Evolutionary conservation across 345 rosid genomes (phyloP), one percentile per base, ranked within the genome.

Genomic region (Excoecaria cochinchinensis): DNA sequence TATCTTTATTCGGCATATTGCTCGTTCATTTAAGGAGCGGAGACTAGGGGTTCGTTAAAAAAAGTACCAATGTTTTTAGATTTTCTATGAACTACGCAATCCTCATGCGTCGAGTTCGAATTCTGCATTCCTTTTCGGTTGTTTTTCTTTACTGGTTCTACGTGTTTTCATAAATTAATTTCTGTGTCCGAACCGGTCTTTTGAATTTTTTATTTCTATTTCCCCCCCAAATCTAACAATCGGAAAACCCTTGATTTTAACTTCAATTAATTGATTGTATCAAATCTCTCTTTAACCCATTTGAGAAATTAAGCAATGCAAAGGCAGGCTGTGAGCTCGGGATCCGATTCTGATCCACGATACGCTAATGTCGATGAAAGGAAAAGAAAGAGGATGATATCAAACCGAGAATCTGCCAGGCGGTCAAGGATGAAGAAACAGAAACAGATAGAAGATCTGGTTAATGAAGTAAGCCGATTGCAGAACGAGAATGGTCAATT

Each of bases 141-240:
- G 97, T 90, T 11, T 95, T 90, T 68, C 93, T 95, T 14, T 95
- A 92, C 89, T 91, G 96, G 87, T 89, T 94, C 44, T 92, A 92
- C 85, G 99, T 88, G 47, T 89, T 95, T 82, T 92, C 97, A 77
- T 84, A 81, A 86, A 82, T 15, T 74, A 58, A 63, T 51, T 25
- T 69, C 58, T 52, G 38, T 31, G 50, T 59, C 42, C 42, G 6
- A 58, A 19, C 42, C 21, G 0, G 12, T 40, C 48, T 21, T 42
- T 19, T 71, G 10, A 57, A 53, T 53, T 52, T n/a, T n/a, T 4
- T 46, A 71, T 58, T 69, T 40, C 24, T 42, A 39, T 69, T 22
- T 31, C 9, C 24, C 67, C 17, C 67, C 17, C 21, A 21, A n/a
- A 38, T 56, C 55, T 66, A 51, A 71, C 17, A 8, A 36, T 66